These are phyloP conservation scores for Huntiella savannae DNA, from an alignment of 2,329 filamentous ascomycete genomes.

Conservation along the genomic window DNA sequence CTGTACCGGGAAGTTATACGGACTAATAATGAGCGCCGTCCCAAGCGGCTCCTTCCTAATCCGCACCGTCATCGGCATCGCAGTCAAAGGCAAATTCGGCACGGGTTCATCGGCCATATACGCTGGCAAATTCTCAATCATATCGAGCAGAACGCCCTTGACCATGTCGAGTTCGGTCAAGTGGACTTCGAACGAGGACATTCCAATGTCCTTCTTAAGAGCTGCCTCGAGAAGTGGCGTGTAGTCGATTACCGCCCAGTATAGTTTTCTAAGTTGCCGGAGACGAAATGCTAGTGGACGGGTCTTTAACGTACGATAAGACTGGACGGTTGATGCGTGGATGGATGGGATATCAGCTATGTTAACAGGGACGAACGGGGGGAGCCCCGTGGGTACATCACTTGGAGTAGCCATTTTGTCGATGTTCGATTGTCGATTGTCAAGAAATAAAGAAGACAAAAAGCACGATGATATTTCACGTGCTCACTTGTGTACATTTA, in stretches of 20 bases:
- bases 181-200: conserved; percentile 55
- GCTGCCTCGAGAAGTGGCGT: conserved; percentile 54
- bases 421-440: neutral
- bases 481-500: neutral
- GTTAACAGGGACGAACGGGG: conserved; percentile 12
- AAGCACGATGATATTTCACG: too few species aligned
- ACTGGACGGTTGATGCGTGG: conserved; percentile 40
- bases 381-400: conserved; percentile 17
- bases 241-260: conserved; percentile 79
- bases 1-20: conserved; percentile 88
- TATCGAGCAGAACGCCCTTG: conserved; percentile 63
- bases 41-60: conserved; percentile 81
- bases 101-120: conserved; percentile 71
- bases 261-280: conserved; percentile 77
- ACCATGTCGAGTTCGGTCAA: conserved; percentile 60
- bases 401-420: neutral
- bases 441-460: too few species aligned
- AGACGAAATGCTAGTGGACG: conserved; percentile 66
- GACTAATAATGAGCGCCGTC: conserved; percentile 64
- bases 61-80: conserved; percentile 48
- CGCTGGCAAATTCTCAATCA: conserved; percentile 56
- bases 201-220: conserved; percentile 58
- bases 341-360: conserved; percentile 32
- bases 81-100: conserved; percentile 32
- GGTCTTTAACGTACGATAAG: conserved; percentile 66